Evolutionary conservation across 441 rosid species (phyloP).

Genomic region (Capsella rubella): DNA sequence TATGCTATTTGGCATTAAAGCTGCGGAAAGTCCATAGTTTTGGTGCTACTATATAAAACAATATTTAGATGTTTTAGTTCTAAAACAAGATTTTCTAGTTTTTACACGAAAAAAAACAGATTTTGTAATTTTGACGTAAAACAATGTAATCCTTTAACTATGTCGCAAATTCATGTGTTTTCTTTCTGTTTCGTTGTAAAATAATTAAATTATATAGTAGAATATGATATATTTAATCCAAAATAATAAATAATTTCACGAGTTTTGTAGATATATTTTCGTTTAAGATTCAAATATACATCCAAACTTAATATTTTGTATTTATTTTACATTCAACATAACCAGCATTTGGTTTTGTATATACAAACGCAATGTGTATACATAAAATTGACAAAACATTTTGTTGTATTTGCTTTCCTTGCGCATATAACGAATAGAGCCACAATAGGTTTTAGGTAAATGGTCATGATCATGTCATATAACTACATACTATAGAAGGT

Average conservation of each 20-base stretch:
- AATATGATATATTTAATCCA: not conserved
- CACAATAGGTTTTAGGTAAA: too few species aligned
- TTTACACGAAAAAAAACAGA: not conserved
- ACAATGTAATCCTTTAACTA: not conserved
- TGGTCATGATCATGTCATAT: too few species aligned
- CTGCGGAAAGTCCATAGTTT: too few species aligned
- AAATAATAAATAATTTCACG: not conserved
- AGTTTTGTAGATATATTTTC: not conserved
- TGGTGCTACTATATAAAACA: too few species aligned
- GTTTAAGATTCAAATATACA: not conserved
- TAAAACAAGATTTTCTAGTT: not conserved
- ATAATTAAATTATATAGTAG: not conserved
- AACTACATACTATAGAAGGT: too few species aligned
- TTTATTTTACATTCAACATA: too few species aligned
- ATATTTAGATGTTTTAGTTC: not conserved
- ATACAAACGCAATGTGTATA: too few species aligned
- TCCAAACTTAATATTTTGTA: not conserved
- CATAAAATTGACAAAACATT: too few species aligned
- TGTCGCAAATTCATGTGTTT: not conserved
- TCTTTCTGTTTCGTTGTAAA: not conserved
- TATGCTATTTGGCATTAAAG: too few species aligned
- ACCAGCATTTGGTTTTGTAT: too few species aligned
- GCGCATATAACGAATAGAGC: too few species aligned
- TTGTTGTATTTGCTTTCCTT: too few species aligned
- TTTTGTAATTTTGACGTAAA: not conserved